These are phyloP conservation scores for Abrus precatorius DNA, from an alignment of 306 rosid species.

Conservation along the genomic window DNA sequence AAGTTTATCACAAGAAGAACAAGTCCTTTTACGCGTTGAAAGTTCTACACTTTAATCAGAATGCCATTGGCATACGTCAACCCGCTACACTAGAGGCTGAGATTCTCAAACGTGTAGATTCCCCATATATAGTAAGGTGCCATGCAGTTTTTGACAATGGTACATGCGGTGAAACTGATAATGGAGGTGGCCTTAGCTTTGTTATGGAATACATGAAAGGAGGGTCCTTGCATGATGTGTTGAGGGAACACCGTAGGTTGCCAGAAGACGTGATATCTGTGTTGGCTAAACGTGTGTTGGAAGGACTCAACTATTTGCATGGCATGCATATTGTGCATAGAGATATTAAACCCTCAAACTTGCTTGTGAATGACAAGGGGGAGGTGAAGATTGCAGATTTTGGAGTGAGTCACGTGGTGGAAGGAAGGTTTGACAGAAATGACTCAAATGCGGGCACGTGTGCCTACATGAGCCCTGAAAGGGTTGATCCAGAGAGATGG, in stretches of 20 bases:
- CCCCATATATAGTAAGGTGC: constrained; percentile 62
- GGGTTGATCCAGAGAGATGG: constrained; percentile 72
- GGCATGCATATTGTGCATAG: constrained; percentile 71
- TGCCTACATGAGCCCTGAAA: constrained; percentile 83
- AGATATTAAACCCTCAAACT: constrained; percentile 78
- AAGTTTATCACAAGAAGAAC: constrained; percentile 61
- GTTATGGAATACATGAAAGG: constrained; percentile 75
- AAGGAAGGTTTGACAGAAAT: constrained; percentile 18
- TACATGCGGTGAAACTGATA: neutral
- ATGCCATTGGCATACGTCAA: constrained; percentile 32
- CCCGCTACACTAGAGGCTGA: constrained; percentile 63
- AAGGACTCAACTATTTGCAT: constrained; percentile 66
- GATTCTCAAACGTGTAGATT: constrained; percentile 67
- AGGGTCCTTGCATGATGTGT: constrained; percentile 67
- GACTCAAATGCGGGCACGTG: constrained; percentile 58
- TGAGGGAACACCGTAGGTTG: constrained; percentile 49
- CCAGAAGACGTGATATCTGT: constrained; percentile 57
- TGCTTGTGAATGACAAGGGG: constrained; percentile 60
- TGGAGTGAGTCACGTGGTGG: constrained; percentile 65
- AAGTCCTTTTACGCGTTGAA: constrained; percentile 66
- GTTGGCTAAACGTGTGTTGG: constrained; percentile 58
- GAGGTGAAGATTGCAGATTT: constrained; percentile 83
- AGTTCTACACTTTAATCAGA: constrained; percentile 55
- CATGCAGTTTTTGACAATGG: constrained; percentile 60
- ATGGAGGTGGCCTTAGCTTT: constrained; percentile 51